Evolutionary conservation across 1,284 basidiomycete species (phyloP).

Genomic region (Pisolithus thermaeus): DNA sequence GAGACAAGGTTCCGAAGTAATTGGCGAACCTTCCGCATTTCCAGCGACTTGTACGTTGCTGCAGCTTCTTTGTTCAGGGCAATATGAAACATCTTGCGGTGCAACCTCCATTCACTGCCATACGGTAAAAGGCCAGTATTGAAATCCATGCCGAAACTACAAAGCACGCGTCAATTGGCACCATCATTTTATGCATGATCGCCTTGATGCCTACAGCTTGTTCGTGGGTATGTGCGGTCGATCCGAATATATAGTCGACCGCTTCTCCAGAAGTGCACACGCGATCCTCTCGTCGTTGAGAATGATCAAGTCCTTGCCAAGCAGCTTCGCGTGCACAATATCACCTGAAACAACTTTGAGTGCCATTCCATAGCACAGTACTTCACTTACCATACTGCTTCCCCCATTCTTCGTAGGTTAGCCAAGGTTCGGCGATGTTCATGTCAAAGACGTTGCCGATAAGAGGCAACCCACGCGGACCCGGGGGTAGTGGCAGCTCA

Average conservation of each 20-base stretch:
- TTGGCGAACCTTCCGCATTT: slow-evolving; percentile 18
- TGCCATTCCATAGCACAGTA: not conserved
- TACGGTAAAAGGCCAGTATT: slow-evolving; percentile 23
- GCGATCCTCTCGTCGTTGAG: slow-evolving; percentile 34
- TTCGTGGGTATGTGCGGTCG: slow-evolving; percentile 28
- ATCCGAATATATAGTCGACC: slow-evolving; percentile 38
- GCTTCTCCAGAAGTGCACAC: slow-evolving; percentile 36
- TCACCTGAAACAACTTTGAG: slow-evolving; percentile 20
- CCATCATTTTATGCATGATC: not conserved
- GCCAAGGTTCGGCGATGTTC: slow-evolving; percentile 22
- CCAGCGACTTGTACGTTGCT: slow-evolving; percentile 11
- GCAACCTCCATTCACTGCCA: slow-evolving; percentile 19
- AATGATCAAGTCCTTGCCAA: slow-evolving; percentile 35
- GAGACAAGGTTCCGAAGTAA: slow-evolving; percentile 19
- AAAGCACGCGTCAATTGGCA: slow-evolving; percentile 10
- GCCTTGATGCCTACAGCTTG: slow-evolving; percentile 11
- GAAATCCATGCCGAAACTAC: slow-evolving; percentile 28
- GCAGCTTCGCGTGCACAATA: slow-evolving; percentile 28
- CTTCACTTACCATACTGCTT: slow-evolving; percentile 1
- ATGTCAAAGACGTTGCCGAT: slow-evolving; percentile 18
- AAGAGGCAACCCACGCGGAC: slow-evolving; percentile 20
- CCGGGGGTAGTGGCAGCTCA: slow-evolving; percentile 18
- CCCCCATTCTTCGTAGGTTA: slow-evolving; percentile 23
- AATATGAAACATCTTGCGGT: slow-evolving; percentile 20
- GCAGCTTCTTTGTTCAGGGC: slow-evolving; percentile 13